These are phyloP conservation scores for Taphrina communis DNA, from an alignment of 1,139 yeast species.

Conservation along the genomic window DNA sequence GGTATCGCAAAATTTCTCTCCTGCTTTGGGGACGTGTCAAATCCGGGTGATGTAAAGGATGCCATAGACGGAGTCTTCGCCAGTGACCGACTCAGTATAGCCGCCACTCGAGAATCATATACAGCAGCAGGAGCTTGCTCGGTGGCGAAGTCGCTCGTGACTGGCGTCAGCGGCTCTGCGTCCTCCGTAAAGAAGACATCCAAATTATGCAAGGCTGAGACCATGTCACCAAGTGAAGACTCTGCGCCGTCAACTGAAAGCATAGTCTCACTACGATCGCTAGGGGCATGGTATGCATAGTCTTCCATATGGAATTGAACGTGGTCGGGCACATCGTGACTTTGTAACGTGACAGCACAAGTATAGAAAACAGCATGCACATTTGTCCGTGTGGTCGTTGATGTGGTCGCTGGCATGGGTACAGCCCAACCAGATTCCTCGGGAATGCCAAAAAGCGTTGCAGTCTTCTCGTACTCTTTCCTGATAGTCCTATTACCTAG, in stretches of 20 bases:
- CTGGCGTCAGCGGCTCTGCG: conserved; percentile 47
- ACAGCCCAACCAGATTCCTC: conserved; percentile 98
- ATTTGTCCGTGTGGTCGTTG: conserved; percentile 85
- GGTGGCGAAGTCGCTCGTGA: conserved; percentile 54
- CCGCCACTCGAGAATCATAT: conserved; percentile 78
- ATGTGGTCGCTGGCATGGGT: conserved; percentile 90
- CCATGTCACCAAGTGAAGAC: conserved; percentile 86
- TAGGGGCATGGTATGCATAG: conserved; percentile 43
- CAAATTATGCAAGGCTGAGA: conserved; percentile 94
- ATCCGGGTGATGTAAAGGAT: conserved; percentile 58
- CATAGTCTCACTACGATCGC: conserved; percentile 46
- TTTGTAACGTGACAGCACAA: conserved; percentile 57
- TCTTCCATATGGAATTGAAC: conserved; percentile 48
- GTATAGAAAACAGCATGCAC: conserved; percentile 95
- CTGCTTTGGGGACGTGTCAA: conserved; percentile 29
- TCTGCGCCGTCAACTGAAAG: conserved; percentile 46
- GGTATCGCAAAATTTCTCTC: conserved; percentile 1
- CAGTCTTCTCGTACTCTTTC: conserved; percentile 82
- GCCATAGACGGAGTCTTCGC: conserved; percentile 77
- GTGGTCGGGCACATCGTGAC: conserved; percentile 46
- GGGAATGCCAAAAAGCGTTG: conserved; percentile 92
- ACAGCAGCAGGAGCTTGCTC: conserved; percentile 65
- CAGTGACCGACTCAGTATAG: conserved; percentile 72
- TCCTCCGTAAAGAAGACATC: conserved; percentile 91
- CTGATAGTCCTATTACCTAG: conserved; percentile 79